Percentiles rank a stretch among this genome's conserved stretches.
These are phyloP conservation scores for Liriodendron chinense DNA, from an alignment of 164 flowering plant species.

Conservation along the genomic window DNA sequence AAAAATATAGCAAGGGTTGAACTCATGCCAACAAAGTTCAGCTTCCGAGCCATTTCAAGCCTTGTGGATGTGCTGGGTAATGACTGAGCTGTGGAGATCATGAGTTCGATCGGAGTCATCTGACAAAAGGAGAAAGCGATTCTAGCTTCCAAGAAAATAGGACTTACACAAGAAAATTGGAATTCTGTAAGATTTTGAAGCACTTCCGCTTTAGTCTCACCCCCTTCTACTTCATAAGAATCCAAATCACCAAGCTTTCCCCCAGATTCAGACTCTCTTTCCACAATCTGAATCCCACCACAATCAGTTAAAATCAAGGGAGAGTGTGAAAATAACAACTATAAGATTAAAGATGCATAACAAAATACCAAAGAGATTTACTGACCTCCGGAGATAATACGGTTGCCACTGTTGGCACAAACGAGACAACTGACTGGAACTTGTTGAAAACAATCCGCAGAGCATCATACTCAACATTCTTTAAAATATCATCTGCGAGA, in stretches of 20 bases:
- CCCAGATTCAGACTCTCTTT: constrained; percentile 85
- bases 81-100: neutral
- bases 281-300: constrained; percentile 50
- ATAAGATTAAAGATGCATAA: neutral
- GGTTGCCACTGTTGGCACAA: constrained; percentile 74
- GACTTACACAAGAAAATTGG: constrained; percentile 93
- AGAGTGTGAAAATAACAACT: neutral
- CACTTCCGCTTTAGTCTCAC: constrained; percentile 74
- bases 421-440: constrained; percentile 76
- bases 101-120: neutral
- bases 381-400: constrained; percentile 83
- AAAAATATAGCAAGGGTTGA: neutral
- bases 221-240: constrained; percentile 93
- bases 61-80: neutral
- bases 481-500: constrained; percentile 89
- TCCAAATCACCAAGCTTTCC: constrained; percentile 83
- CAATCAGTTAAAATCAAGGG: neutral
- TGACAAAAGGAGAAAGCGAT: neutral
- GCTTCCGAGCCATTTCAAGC: neutral
- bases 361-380: neutral
- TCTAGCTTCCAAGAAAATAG: neutral
- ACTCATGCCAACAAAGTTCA: neutral
- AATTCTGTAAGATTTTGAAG: constrained; percentile 86
- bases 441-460: constrained; percentile 83
- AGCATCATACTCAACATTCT: constrained; percentile 93